These are phyloP conservation scores for Ampelomyces quisqualis DNA, from an alignment of 2,329 filamentous ascomycete genomes.

Conservation along the genomic window DNA sequence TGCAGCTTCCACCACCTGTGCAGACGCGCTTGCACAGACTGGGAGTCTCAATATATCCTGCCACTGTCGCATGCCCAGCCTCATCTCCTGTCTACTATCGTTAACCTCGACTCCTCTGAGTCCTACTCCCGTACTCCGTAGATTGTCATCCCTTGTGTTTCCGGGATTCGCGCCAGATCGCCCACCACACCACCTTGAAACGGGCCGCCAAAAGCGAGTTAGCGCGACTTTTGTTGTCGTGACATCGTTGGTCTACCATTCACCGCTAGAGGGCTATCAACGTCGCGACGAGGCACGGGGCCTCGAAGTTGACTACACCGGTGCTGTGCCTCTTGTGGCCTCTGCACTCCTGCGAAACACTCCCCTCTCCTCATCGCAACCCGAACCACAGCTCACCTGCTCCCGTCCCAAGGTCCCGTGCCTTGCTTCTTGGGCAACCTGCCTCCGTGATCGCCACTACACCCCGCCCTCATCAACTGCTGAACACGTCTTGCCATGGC, in stretches of 20 bases:
- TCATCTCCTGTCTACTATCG: conserved; percentile 3
- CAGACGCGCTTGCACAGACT: background rate
- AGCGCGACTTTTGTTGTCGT: conserved; percentile 18
- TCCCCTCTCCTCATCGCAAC: background rate
- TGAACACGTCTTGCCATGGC: conserved; percentile 33
- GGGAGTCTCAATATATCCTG: conserved; percentile 8
- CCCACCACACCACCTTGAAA: too few species aligned
- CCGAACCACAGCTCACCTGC: conserved; percentile 1
- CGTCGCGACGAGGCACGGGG: conserved; percentile 24
- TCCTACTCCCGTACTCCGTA: too few species aligned
- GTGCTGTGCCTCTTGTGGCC: background rate
- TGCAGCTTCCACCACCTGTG: background rate
- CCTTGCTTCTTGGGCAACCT: conserved; percentile 15
- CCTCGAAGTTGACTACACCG: conserved; percentile 14
- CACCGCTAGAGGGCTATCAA: conserved; percentile 17
- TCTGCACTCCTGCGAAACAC: background rate
- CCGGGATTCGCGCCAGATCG: too few species aligned
- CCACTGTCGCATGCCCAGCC: conserved; percentile 15
- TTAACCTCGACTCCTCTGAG: conserved; percentile 7
- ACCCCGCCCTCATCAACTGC: conserved; percentile 7
- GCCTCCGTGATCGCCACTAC: conserved; percentile 18
- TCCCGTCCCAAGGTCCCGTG: conserved; percentile 17
- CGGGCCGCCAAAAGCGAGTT: conserved; percentile 19
- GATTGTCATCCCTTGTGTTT: too few species aligned
- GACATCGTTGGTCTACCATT: conserved; percentile 27